phyloP scores from a whole-genome alignment of 805 yeast genomes.

The Torulaspora franciscae region DNA sequence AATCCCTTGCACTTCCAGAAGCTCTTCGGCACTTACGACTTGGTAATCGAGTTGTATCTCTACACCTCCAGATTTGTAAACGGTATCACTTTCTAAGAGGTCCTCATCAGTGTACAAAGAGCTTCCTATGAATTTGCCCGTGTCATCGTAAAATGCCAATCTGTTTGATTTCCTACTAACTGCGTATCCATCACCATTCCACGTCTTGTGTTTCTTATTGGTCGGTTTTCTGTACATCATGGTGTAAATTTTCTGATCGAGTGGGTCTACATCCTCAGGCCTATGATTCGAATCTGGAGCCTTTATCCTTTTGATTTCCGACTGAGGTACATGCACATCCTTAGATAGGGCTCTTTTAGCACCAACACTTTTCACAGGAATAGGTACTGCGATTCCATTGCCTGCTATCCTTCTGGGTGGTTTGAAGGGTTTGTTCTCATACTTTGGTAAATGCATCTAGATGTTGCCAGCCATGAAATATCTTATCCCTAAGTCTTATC shows the following conservation, averaged over 20 bases:
- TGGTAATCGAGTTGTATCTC: conserved; percentile 62
- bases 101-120: conserved; percentile 14
- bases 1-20: conserved; percentile 7
- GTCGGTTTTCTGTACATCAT: conserved; percentile 70
- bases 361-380: background rate
- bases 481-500: background rate
- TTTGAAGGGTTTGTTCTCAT: conserved; percentile 47
- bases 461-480: background rate
- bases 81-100: conserved; percentile 35
- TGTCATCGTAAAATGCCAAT: conserved; percentile 27
- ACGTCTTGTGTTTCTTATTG: conserved; percentile 75
- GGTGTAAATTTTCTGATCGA: conserved; percentile 17
- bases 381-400: background rate
- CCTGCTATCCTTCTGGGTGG: conserved; percentile 41
- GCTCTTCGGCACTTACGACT: conserved; percentile 27
- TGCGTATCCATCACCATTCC: conserved; percentile 89
- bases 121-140: conserved; percentile 33
- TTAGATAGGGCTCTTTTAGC: conserved; percentile 1
- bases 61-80: conserved; percentile 48
- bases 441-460: conserved; percentile 27
- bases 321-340: conserved; percentile 1
- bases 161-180: conserved; percentile 27
- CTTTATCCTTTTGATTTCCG: conserved; percentile 8
- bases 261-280: background rate
- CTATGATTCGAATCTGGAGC: background rate